These are phyloP conservation scores for Nicotiana sylvestris DNA, from an alignment of 257 asterid genomes.

Conservation along the genomic window DNA sequence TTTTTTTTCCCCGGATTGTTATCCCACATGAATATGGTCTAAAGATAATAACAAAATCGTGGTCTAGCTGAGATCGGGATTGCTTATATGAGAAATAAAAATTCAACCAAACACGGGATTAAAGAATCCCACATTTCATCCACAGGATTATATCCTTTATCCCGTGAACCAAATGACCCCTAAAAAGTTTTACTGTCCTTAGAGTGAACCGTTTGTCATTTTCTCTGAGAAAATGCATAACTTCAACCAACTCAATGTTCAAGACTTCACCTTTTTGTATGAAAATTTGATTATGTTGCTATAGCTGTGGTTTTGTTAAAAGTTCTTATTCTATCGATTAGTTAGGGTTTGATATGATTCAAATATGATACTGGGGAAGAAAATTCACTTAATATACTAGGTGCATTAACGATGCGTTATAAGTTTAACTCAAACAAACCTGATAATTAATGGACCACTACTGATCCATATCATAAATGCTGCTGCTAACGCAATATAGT, in stretches of 20 bases:
- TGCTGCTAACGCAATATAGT: background rate
- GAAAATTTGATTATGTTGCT: background rate
- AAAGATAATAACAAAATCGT: too few relatives aligned
- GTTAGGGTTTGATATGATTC: background rate
- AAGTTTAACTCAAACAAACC: background rate
- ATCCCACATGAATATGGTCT: too few relatives aligned
- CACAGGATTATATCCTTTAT: too few relatives aligned
- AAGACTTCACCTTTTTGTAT: background rate
- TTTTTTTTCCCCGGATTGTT: too few relatives aligned
- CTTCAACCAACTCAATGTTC: background rate
- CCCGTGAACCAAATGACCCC: background rate
- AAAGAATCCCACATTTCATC: too few relatives aligned
- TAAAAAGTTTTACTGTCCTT: background rate
- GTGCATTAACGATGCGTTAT: background rate
- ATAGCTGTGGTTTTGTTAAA: background rate
- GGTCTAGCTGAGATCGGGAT: too few relatives aligned
- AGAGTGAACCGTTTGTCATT: background rate
- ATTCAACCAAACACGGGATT: too few relatives aligned
- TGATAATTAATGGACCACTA: background rate
- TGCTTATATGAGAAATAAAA: too few relatives aligned
- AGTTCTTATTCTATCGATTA: background rate
- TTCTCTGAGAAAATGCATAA: background rate
- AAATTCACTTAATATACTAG: background rate
- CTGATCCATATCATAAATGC: background rate
- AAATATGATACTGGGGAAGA: background rate